A percentile compares a stretch with the other conserved stretches of the same genome.
These are phyloP conservation scores for Penicillium herquei DNA, from an alignment of 495 filamentous ascomycete genomes.

Conservation along the genomic window DNA sequence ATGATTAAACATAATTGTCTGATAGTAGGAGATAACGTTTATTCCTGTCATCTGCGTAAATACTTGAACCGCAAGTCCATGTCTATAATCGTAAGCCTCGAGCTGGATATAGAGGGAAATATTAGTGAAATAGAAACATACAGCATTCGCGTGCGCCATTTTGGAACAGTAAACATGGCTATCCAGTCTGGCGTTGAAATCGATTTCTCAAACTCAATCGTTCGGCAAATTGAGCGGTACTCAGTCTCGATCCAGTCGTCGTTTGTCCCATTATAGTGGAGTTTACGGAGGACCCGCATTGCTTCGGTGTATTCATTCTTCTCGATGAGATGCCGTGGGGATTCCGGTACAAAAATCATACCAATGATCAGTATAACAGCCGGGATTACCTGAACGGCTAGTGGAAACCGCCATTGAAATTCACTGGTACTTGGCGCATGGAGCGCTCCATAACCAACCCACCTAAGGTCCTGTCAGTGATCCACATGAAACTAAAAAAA, in stretches of 20 bases:
- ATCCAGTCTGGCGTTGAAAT: slow-evolving; percentile 44
- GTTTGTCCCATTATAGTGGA: slow-evolving; percentile 50
- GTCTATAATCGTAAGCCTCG: background rate
- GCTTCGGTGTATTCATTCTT: slow-evolving; percentile 44
- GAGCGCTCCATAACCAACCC: slow-evolving; percentile 55
- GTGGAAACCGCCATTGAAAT: slow-evolving; percentile 55
- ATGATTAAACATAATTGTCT: slow-evolving; percentile 57
- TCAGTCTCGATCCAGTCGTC: slow-evolving; percentile 49
- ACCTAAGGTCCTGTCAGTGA: slow-evolving; percentile 31
- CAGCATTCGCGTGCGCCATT: slow-evolving; percentile 50
- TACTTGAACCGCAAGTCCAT: slow-evolving; percentile 32
- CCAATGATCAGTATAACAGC: slow-evolving; percentile 43
- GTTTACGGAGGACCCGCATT: slow-evolving; percentile 46
- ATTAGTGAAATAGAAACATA: slow-evolving; percentile 19
- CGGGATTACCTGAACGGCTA: slow-evolving; percentile 53
- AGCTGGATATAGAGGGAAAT: slow-evolving; percentile 19
- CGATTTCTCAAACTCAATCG: slow-evolving; percentile 48
- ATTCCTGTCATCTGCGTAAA: slow-evolving; percentile 52
- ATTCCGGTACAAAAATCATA: slow-evolving; percentile 55
- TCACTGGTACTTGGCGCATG: slow-evolving; percentile 38
- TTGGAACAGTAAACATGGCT: slow-evolving; percentile 51
- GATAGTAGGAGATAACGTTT: slow-evolving; percentile 62
- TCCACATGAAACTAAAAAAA: background rate
- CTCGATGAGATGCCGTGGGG: slow-evolving; percentile 55
- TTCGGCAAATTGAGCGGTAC: slow-evolving; percentile 47